Conservation (phyloP, 495 filamentous ascomycete species). For the Penicillium psychrofluorescens region DNA sequence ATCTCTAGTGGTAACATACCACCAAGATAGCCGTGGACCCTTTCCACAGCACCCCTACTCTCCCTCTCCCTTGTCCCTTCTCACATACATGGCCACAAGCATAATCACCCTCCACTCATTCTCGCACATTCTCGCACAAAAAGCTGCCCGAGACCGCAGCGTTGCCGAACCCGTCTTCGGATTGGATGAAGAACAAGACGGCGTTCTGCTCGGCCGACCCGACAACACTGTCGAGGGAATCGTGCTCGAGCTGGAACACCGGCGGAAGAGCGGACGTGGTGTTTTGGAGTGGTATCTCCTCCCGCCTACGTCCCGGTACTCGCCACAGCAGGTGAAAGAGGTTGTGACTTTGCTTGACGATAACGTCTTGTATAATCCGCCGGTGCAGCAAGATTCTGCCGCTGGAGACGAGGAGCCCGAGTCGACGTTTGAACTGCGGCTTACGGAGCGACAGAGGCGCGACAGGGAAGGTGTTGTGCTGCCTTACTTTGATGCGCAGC, state of each 20-base stretch:
- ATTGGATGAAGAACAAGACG: conserved; percentile 65
- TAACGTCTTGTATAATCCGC: conserved; percentile 58
- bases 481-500: conserved; percentile 94
- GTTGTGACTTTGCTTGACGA: conserved; percentile 68
- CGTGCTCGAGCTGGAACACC: conserved; percentile 79
- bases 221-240: conserved; percentile 45
- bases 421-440: conserved; percentile 73
- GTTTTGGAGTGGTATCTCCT: conserved; percentile 75
- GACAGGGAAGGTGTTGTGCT: conserved; percentile 84
- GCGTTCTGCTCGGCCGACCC: conserved; percentile 54
- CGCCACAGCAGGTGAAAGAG: conserved; percentile 31
- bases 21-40: conserved; percentile 42
- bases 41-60: conserved; percentile 52
- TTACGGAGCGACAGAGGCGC: conserved; percentile 83
- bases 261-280: conserved; percentile 70
- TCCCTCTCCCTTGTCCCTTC: conserved; percentile 54
- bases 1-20: conserved; percentile 38
- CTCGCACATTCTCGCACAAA: conserved; percentile 59
- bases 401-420: conserved; percentile 44
- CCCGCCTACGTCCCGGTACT: conserved; percentile 32
- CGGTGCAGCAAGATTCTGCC: conserved; percentile 24
- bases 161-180: conserved; percentile 68
- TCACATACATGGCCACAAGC: conserved; percentile 62
- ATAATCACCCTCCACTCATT: conserved; percentile 57
- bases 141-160: conserved; percentile 62